These are phyloP conservation scores for Candida succiphila DNA, from an alignment of 805 yeast genomes.

Conservation along the genomic window DNA sequence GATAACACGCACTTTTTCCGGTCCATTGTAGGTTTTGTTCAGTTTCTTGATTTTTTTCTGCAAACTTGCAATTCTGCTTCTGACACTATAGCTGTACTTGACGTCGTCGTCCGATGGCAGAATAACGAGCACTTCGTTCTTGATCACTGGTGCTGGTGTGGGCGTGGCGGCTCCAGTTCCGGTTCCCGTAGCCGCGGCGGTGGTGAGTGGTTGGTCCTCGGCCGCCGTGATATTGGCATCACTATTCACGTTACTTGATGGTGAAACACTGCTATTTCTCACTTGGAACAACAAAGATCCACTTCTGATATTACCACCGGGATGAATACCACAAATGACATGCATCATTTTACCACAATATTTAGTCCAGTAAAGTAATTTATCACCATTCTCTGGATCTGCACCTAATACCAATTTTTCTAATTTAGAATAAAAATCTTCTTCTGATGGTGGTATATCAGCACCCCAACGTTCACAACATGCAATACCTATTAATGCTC, in stretches of 20 bases:
- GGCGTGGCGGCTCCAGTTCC: slow-evolving; percentile 1
- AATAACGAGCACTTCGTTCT: slow-evolving; percentile 20
- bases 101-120: slow-evolving; percentile 42
- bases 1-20: slow-evolving; percentile 41
- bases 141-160: slow-evolving; percentile 22
- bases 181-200: neutral
- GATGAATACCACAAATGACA: slow-evolving; percentile 72
- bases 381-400: slow-evolving; percentile 28
- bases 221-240: slow-evolving; percentile 11
- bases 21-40: slow-evolving; percentile 30
- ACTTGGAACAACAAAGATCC: slow-evolving; percentile 40
- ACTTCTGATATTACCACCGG: slow-evolving; percentile 68
- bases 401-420: slow-evolving; percentile 39
- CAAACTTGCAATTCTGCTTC: slow-evolving; percentile 45
- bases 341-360: slow-evolving; percentile 67
- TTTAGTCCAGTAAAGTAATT: slow-evolving; percentile 62
- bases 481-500: slow-evolving; percentile 66
- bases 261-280: slow-evolving; percentile 10
- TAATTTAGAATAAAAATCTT: slow-evolving; percentile 31
- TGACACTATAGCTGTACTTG: slow-evolving; percentile 49
- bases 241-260: slow-evolving; percentile 12
- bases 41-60: slow-evolving; percentile 54
- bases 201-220: neutral
- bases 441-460: slow-evolving; percentile 52
- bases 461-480: slow-evolving; percentile 80